A percentile compares a stretch with the other conserved stretches of the same genome.
These are phyloP conservation scores for Ogataea polymorpha DNA, from an alignment of 805 yeast genomes.

Conservation along the genomic window DNA sequence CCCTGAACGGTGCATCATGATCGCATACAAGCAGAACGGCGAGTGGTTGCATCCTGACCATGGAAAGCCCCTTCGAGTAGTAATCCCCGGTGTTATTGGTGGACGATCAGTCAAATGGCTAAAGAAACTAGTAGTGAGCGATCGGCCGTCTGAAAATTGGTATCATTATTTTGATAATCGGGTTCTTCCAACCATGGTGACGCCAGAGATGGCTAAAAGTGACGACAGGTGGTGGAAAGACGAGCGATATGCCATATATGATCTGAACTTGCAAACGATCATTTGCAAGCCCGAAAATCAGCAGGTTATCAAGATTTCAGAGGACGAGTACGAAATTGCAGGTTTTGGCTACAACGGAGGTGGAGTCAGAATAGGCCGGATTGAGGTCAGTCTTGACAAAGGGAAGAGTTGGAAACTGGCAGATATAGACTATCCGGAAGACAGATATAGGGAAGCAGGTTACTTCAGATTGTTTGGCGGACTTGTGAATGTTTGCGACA, in stretches of 20 bases:
- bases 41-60: constrained; percentile 34
- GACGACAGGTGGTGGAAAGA: constrained; percentile 37
- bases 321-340: constrained; percentile 23
- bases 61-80: constrained; percentile 34
- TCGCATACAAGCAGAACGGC: constrained; percentile 38
- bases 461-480: constrained; percentile 33
- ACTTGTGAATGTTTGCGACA: constrained; percentile 32
- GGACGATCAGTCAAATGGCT: constrained; percentile 40
- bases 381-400: constrained; percentile 33
- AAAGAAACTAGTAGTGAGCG: constrained; percentile 28
- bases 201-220: constrained; percentile 33
- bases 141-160: constrained; percentile 34
- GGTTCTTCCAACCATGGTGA: constrained; percentile 35
- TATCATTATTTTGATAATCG: constrained; percentile 37
- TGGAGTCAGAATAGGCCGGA: constrained; percentile 33
- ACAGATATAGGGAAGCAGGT: constrained; percentile 31
- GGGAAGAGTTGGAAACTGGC: constrained; percentile 33
- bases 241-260: constrained; percentile 36
- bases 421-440: constrained; percentile 34
- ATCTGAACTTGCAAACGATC: constrained; percentile 34
- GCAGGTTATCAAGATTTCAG: constrained; percentile 17
- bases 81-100: constrained; percentile 39
- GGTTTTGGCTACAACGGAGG: constrained; percentile 39
- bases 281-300: constrained; percentile 33
- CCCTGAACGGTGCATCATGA: constrained; percentile 32